Base-by-base conservation (phyloP, 148 eudicot genomes). In the Salicornia ramosissima region DNA sequence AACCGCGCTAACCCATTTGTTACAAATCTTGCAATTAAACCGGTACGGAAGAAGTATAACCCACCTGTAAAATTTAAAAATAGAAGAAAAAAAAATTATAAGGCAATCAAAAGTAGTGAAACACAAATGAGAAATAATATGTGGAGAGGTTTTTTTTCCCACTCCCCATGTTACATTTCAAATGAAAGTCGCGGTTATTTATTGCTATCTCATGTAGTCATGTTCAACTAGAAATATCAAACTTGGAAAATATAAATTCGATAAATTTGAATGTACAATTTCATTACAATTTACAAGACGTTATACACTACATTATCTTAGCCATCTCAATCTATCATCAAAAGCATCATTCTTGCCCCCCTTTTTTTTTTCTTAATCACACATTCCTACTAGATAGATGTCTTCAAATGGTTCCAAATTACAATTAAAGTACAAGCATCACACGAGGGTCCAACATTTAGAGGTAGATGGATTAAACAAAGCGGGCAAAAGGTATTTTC, bases 401-500 rank as follows among this genome's bases (percentile, higher is more conserved):
- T n/a, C n/a, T 39, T 16, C 14, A 0, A 7, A 59, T 33, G 7
- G 25, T 4, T 7, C 1, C 6, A 24, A 4, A 10, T 24, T 2
- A 7, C 30, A 16, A 1, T n/a, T 11, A 3, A 21, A 39, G 2
- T 4, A 4, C 4, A 21, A 39, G 10, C 0, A 21, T 69, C 26
- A 78, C 24, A 79, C 74, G 4, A 74, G 57, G 26, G 86, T 71
- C 63, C 67, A 72, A 67, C 86, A 82, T 3, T 45, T 69, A 11
- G 80, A 71, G 0, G 80, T 82, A 5, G 71, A 60, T 24, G 86
- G 86, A 51, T 83, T 82, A 56, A 62, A 80, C 57, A 83, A 51
- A 1, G 81, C 83, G 10, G 83, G 86, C 40, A 83, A 36, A 66
- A 83, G 59, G 33, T 78, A 80, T 69, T 80, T 80, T 46, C 86